Conservation (phyloP, 768 basidiomycete genomes). For the Suillus subalutaceus region DNA sequence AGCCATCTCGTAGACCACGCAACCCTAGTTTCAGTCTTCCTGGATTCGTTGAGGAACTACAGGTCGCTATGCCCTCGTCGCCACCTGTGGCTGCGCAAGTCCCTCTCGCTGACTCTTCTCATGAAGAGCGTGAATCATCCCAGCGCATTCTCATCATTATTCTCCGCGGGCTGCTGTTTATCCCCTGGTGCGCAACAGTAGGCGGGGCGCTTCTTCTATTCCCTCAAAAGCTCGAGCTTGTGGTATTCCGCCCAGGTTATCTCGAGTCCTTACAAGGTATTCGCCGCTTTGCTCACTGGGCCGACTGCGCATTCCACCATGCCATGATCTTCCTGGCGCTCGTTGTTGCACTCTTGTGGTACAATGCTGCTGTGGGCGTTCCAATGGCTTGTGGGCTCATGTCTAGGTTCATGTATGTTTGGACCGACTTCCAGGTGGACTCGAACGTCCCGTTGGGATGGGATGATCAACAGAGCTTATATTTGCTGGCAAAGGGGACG, state of each 20-base stretch:
- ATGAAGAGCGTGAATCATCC: neutral
- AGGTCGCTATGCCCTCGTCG: neutral
- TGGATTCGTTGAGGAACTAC: constrained; percentile 13
- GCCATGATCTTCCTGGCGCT: constrained; percentile 36
- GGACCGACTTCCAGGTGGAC: constrained; percentile 29
- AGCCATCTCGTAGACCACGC: constrained; percentile 12
- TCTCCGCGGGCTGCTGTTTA: constrained; percentile 29
- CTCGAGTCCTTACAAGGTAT: constrained; percentile 29
- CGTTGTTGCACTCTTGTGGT: constrained; percentile 23
- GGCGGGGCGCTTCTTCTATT: constrained; percentile 35
- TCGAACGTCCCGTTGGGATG: constrained; percentile 30
- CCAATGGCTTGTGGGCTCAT: constrained; percentile 20
- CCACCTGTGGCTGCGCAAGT: neutral
- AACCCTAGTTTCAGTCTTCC: constrained; percentile 19
- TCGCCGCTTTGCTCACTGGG: constrained; percentile 43
- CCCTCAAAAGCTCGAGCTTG: constrained; percentile 27
- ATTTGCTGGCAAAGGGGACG: constrained; percentile 29
- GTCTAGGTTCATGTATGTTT: constrained; percentile 31
- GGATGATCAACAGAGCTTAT: constrained; percentile 38
- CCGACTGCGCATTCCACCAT: constrained; percentile 36
- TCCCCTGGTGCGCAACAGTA: constrained; percentile 40
- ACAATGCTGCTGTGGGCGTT: constrained; percentile 20
- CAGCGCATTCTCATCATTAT: constrained; percentile 1
- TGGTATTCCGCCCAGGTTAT: constrained; percentile 36
- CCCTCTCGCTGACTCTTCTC: neutral